A percentile compares a stretch with the other conserved stretches of the same genome.
phyloP scores from a whole-genome alignment of 306 rosid species.

The Cucurbita argyrosperma region DNA sequence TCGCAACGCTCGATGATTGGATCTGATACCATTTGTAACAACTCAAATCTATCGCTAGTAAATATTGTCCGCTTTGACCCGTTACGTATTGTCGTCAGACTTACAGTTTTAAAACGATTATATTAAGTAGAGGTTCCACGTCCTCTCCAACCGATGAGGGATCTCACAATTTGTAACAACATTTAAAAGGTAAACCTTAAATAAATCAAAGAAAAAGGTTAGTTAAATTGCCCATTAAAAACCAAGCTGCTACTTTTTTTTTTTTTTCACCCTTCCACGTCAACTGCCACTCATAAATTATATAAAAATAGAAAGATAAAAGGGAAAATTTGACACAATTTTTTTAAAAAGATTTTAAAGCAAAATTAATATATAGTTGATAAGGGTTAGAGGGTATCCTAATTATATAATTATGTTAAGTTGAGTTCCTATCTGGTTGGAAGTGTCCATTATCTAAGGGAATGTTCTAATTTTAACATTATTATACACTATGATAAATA shows the following conservation, averaged over 20 bases:
- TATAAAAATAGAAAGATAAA: neutral
- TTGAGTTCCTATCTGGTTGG: neutral
- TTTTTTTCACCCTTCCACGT: neutral
- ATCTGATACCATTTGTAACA: too few relatives aligned
- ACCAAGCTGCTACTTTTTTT: neutral
- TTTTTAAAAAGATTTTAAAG: too few relatives aligned
- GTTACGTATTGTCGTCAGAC: too few relatives aligned
- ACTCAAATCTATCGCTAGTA: too few relatives aligned
- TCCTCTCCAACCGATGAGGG: too few relatives aligned
- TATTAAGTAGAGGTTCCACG: too few relatives aligned
- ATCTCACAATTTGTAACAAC: too few relatives aligned
- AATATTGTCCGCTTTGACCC: too few relatives aligned
- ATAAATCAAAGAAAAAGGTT: neutral
- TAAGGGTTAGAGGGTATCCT: neutral
- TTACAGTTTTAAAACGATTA: too few relatives aligned
- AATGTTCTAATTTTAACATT: neutral
- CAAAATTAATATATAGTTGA: neutral
- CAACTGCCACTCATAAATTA: neutral
- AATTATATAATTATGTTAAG: neutral
- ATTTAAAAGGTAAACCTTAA: neutral
- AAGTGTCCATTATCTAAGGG: neutral
- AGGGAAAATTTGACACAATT: neutral
- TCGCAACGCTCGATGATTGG: too few relatives aligned
- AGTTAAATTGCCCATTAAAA: neutral
- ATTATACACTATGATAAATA: neutral